A percentile compares a stretch with the other conserved stretches of the same genome.
These are phyloP conservation scores for Mucor sp. DNA, from an alignment of 371 early-diverging fungal genomes.

Conservation along the genomic window DNA sequence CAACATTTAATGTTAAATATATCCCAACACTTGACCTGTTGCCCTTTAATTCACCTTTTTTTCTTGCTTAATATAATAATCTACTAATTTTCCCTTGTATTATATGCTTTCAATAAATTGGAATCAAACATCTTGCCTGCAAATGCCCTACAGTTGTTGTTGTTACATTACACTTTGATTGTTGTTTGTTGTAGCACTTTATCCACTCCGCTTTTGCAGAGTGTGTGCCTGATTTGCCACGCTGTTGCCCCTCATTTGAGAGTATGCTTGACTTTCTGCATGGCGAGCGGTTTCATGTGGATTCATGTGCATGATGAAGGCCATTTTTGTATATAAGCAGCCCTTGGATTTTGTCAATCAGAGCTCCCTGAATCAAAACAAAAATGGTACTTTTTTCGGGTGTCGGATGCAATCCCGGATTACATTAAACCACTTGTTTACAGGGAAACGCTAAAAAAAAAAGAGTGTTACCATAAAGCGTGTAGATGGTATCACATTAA, in stretches of 20 bases:
- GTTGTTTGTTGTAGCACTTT: background rate
- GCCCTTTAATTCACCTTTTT: background rate
- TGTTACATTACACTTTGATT: background rate
- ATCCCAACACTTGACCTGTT: background rate
- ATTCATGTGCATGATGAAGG: background rate
- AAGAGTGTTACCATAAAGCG: background rate
- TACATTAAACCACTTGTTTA: background rate
- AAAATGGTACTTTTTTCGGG: background rate
- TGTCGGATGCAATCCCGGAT: constrained; percentile 14
- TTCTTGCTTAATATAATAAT: background rate
- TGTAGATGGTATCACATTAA: constrained; percentile 1
- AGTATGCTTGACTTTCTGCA: background rate
- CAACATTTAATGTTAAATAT: background rate
- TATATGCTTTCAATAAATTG: background rate
- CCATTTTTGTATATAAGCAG: background rate
- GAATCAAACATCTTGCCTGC: background rate
- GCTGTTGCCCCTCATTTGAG: background rate
- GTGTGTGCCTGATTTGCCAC: background rate
- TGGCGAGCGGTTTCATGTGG: background rate
- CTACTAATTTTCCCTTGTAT: background rate
- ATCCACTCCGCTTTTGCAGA: background rate
- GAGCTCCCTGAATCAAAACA: background rate
- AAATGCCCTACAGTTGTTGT: background rate
- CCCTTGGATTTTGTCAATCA: background rate
- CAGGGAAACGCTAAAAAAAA: background rate